Evolutionary conservation across 495 filamentous ascomycete genomes (phyloP).

Genomic region (Chaetomium fimeti): DNA sequence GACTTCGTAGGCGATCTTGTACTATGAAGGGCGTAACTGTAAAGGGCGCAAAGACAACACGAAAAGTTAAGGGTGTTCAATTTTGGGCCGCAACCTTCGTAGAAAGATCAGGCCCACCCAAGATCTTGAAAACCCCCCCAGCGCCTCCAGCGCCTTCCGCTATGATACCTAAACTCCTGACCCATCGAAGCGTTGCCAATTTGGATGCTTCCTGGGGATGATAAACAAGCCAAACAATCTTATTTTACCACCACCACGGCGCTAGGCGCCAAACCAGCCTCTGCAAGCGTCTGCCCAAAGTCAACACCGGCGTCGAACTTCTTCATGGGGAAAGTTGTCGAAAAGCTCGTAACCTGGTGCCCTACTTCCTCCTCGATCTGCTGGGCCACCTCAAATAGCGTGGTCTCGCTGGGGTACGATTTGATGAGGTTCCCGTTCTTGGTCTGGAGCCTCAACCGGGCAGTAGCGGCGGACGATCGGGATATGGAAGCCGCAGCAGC

Average conservation of each 20-base stretch:
- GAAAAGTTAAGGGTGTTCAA: neutral
- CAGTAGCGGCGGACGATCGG: conserved; percentile 52
- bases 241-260: conserved; percentile 74
- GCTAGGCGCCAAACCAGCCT: conserved; percentile 85
- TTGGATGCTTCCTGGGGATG: neutral
- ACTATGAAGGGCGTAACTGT: too few relatives aligned
- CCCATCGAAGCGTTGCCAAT: neutral
- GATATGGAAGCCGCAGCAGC: conserved; percentile 37
- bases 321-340: conserved; percentile 84
- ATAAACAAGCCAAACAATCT: too few relatives aligned
- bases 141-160: neutral
- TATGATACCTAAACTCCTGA: neutral
- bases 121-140: neutral
- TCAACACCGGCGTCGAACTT: conserved; percentile 69
- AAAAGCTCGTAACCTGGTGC: conserved; percentile 65
- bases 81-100: neutral
- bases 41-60: too few relatives aligned
- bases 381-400: conserved; percentile 88
- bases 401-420: conserved; percentile 79
- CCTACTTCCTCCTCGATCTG: conserved; percentile 62
- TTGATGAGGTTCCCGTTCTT: conserved; percentile 72
- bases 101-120: neutral
- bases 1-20: too few relatives aligned
- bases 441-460: conserved; percentile 79
- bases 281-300: conserved; percentile 87